Evolutionary conservation across 2,329 filamentous ascomycete genomes (phyloP), one percentile per base, ranked within the genome.

Genomic region (Fusarium sp.): DNA sequence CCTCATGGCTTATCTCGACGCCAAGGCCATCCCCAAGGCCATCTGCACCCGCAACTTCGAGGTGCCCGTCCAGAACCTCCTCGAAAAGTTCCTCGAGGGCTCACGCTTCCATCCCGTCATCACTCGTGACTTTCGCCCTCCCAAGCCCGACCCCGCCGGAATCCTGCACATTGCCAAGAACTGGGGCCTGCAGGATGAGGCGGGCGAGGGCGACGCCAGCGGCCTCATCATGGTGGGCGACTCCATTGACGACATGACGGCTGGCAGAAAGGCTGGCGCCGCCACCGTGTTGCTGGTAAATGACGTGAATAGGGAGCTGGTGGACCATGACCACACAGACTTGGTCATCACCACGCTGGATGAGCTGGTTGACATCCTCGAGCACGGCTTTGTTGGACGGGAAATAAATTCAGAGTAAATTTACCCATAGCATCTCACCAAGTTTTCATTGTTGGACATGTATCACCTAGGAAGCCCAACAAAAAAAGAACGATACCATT

Each of bases 21-120:
- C 81, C 7, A 86, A 87, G 30, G 80, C 82, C 7, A 79, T 98
- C 34, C 89, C 84, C 72, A 96, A 97, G 80, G 95, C 89, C 15
- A 94, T 98, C 69, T 98, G 95, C 82, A 98, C 96, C 3, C 88
- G 96, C 76, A 98, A 99, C 83, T 98, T 98, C 76, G 93, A 95
- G 74, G 83, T 88, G 8, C 94, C 94, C 7, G 93, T 96, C 2
- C 82, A 86, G 48, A 91, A 95, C 79, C 86, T 97, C 4, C 86
- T 98, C 4, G 82, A 82, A 54, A 96, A 90, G 51, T 96, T 96
- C 79, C 85, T 98, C 9, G 84, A 88, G 1, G 85, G 83, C 2
- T 88, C 90, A 62, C 81, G 86, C 41, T 97, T 98, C 78, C 79
- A 86, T 18, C 95, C 95, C 7, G 90, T 98, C 71, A 86, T 98